Evolutionary conservation across 257 asterid species (phyloP).

Genomic region (Solanum corneliomulleri): DNA sequence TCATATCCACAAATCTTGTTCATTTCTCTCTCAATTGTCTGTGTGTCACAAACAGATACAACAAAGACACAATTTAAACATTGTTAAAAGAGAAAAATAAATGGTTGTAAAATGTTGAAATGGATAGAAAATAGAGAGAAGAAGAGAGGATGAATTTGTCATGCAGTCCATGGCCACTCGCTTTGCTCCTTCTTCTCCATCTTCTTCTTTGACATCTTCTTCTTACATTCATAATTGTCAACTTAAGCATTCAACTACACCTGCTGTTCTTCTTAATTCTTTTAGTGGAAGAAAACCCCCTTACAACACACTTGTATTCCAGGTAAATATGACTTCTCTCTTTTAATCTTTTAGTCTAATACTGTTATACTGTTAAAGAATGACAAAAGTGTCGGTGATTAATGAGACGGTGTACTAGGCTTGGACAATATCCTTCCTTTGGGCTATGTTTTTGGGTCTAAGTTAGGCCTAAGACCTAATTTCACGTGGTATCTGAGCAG

Average conservation of each 20-base stretch:
- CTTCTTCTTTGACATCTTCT: not conserved
- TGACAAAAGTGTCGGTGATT: too few species aligned
- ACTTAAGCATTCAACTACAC: slow-evolving; percentile 25
- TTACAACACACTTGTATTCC: slow-evolving; percentile 61
- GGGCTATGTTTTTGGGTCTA: too few species aligned
- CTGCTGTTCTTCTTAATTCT: slow-evolving; percentile 25
- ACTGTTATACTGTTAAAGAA: too few species aligned
- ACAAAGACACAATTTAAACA: slow-evolving; percentile 6
- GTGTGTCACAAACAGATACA: slow-evolving; percentile 4
- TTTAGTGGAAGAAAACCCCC: slow-evolving; percentile 29
- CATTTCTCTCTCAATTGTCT: not conserved
- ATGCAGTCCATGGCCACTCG: slow-evolving; percentile 53
- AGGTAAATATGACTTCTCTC: slow-evolving; percentile 3
- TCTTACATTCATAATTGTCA: slow-evolving; percentile 14
- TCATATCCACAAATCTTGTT: slow-evolving; percentile 28
- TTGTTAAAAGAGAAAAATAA: not conserved
- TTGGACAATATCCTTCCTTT: too few species aligned
- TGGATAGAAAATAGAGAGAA: slow-evolving; percentile 7
- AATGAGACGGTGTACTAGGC: too few species aligned
- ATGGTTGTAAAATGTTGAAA: slow-evolving; percentile 2
- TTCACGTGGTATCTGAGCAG: too few species aligned
- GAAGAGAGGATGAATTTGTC: slow-evolving; percentile 39
- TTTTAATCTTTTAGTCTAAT: too few species aligned
- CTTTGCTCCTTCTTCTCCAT: not conserved
- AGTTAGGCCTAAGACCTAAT: too few species aligned